Conservation (phyloP, 2,329 filamentous ascomycete genomes). For the Claviceps digitariae region DNA sequence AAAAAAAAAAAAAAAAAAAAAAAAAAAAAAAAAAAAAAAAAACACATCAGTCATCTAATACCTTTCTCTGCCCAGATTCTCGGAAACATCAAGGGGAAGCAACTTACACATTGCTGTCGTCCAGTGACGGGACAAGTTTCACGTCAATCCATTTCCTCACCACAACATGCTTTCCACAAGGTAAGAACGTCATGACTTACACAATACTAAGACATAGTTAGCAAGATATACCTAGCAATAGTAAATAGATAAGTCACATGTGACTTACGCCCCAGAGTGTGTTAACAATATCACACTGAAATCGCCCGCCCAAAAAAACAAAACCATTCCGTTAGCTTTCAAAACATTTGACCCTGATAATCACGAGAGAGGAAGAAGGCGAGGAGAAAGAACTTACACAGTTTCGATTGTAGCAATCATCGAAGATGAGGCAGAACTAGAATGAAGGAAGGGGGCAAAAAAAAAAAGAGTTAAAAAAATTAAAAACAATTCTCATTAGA, state of each 20-base stretch:
- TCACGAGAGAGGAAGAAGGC: too few relatives aligned
- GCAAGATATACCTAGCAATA: not conserved
- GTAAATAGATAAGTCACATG: too few relatives aligned
- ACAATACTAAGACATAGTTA: not conserved
- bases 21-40: too few relatives aligned
- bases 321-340: too few relatives aligned
- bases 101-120: not conserved
- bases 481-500: too few relatives aligned
- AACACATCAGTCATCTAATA: not conserved
- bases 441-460: not conserved
- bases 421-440: too few relatives aligned
- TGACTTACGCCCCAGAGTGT: too few relatives aligned
- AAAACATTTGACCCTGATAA: not conserved
- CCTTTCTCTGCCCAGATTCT: not conserved
- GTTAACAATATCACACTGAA: too few relatives aligned
- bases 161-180: not conserved
- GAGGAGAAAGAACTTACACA: too few relatives aligned
- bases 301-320: too few relatives aligned
- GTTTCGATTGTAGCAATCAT: not conserved
- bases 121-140: not conserved
- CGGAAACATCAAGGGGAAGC: not conserved
- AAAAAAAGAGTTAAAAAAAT: not conserved
- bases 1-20: conserved; percentile 1
- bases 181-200: not conserved
- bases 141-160: not conserved